Percentiles rank a stretch among this genome's conserved stretches.
These are phyloP conservation scores for Blastobotrys proliferans DNA, from an alignment of 1,139 yeast species.

Conservation along the genomic window DNA sequence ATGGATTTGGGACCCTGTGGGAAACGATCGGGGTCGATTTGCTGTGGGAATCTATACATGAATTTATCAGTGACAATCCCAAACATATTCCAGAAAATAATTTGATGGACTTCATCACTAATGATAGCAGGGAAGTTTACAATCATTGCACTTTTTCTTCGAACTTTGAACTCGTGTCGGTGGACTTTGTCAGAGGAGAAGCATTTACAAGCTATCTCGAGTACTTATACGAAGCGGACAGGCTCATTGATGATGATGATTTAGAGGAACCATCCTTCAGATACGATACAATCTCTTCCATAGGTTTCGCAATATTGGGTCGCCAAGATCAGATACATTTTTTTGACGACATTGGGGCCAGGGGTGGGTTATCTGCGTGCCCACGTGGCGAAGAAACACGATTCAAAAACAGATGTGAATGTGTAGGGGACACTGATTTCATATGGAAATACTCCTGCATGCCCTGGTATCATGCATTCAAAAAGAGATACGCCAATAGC, in stretches of 20 bases:
- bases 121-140: slow-evolving; percentile 55
- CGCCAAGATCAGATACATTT: slow-evolving; percentile 70
- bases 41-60: slow-evolving; percentile 65
- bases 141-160: slow-evolving; percentile 89
- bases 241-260: slow-evolving; percentile 83
- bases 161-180: slow-evolving; percentile 73
- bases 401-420: no score
- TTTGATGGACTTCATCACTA: slow-evolving; percentile 64
- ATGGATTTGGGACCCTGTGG: no score
- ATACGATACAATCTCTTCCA: slow-evolving; percentile 82
- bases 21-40: slow-evolving; percentile 56
- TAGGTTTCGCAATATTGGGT: slow-evolving; percentile 71
- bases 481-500: no score
- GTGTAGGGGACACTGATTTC: no score
- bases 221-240: slow-evolving; percentile 62
- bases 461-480: no score
- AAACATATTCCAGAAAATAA: slow-evolving; percentile 62
- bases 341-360: slow-evolving; percentile 87
- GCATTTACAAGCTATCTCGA: slow-evolving; percentile 64
- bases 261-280: no score
- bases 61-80: slow-evolving; percentile 54
- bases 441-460: no score
- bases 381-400: no score
- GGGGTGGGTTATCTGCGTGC: no score
- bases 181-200: slow-evolving; percentile 70